Evolutionary conservation across 1,139 yeast species (phyloP), one percentile per base, ranked within the genome.

Genomic region (Scheffersomyces lignicola): DNA sequence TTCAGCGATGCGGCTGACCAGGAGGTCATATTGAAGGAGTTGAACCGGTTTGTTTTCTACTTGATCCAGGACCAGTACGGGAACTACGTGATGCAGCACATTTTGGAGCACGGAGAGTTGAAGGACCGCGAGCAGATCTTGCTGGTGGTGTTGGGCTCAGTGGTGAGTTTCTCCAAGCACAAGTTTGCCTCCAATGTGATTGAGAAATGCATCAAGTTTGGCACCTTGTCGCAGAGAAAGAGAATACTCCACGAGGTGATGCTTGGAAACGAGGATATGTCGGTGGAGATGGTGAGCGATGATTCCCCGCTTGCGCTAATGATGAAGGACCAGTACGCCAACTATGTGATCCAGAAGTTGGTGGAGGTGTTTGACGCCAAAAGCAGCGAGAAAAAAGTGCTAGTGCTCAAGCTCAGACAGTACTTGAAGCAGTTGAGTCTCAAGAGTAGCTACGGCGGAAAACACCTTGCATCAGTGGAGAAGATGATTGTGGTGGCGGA

Each of bases 321-420:
- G 97, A 90, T 94, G 89, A 87, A 88, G 57, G 98, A 92, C 60
- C 98, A 92, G 57, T 94, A 84, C 63, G 98, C 97, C 14, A 92
- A 92, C 60, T 92, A 92, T 56, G 99, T 92, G 31, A 88, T 92
- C 38, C 98, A 92, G 61, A 92, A 92, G 58, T 73, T 94, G 50
- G 89, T 92, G 25, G 96, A 87, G 48, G 85, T 86, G 3, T 69
- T 70, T 44, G 73, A 66, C 47, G 77, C 94, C 7, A 75, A 73
- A 41, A 83, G 85, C 35, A 73, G 72, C 23, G 88, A 87, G 44
- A 82, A 81, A 62, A 72, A 65, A 34, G 54, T 76, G 22, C 67
- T 84, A 46, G 83, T 83, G 32, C 64, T 71, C 34, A 80, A 80
- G 44, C 77, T 82, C 42, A 70, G 80, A 52, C 78, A 78, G 37